These are phyloP conservation scores for Ambrosia trifida DNA, from an alignment of 129 eudicot species.

Conservation along the genomic window DNA sequence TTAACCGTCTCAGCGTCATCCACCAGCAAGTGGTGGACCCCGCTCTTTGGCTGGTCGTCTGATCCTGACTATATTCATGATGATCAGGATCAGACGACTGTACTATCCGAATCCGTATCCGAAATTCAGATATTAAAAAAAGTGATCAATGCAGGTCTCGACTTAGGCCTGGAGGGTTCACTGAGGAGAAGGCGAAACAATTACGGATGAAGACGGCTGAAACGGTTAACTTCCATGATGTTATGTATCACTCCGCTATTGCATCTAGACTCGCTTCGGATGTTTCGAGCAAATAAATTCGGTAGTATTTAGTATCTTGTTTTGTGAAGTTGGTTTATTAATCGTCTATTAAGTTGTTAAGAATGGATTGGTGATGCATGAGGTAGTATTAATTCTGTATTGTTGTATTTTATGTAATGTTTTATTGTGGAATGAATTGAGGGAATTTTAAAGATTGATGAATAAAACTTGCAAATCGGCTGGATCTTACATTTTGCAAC, in stretches of 20 bases:
- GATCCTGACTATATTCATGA: conserved; percentile 56
- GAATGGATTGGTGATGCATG: background rate
- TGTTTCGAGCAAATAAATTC: conserved; percentile 22
- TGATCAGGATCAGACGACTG: too few species aligned
- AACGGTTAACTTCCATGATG: conserved; percentile 38
- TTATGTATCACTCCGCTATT: conserved; percentile 61
- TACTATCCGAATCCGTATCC: background rate
- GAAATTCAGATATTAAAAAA: conserved; percentile 20
- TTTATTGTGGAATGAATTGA: background rate
- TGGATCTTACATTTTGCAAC: background rate
- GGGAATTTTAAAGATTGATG: background rate
- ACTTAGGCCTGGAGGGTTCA: conserved; percentile 49
- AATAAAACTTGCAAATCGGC: background rate
- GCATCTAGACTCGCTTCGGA: conserved; percentile 59
- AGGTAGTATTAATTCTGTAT: too few species aligned
- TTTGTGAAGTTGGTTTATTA: background rate
- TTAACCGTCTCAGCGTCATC: conserved; percentile 18
- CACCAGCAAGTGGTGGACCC: conserved; percentile 61
- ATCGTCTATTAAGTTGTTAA: background rate
- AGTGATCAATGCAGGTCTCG: conserved; percentile 18
- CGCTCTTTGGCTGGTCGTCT: conserved; percentile 53
- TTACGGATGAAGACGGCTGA: conserved; percentile 47
- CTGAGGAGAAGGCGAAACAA: conserved; percentile 55
- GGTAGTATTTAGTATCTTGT: background rate
- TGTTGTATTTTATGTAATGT: background rate